Evolutionary conservation across 371 early-diverging fungal species (phyloP).

Genomic region (Apophysomyces trapeziformis): DNA sequence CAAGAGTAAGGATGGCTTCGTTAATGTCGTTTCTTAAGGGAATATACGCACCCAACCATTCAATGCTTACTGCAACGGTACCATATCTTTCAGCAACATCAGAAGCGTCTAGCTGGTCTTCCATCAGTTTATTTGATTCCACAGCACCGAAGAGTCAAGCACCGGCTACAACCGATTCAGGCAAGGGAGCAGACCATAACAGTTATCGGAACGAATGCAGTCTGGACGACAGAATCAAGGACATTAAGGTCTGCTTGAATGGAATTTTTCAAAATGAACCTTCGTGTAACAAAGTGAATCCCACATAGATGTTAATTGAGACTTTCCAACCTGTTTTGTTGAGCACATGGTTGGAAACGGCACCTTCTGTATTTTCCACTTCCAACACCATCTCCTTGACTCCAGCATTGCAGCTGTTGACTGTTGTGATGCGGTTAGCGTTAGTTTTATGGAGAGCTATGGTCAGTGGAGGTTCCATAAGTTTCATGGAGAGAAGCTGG

Average conservation of each 20-base stretch:
- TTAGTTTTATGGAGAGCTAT: slow-evolving; percentile 70
- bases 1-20: background rate
- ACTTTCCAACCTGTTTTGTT: slow-evolving; percentile 68
- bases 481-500: slow-evolving; percentile 34
- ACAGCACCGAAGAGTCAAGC: slow-evolving; percentile 15
- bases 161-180: slow-evolving; percentile 5
- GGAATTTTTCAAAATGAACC: background rate
- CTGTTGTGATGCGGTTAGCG: slow-evolving; percentile 59
- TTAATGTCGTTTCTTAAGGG: slow-evolving; percentile 5
- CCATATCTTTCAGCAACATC: slow-evolving; percentile 27
- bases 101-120: slow-evolving; percentile 29
- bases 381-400: slow-evolving; percentile 37
- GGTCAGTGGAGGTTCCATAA: slow-evolving; percentile 35
- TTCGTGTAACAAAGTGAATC: background rate
- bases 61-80: slow-evolving; percentile 19
- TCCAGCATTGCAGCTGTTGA: slow-evolving; percentile 53
- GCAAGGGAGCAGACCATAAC: slow-evolving; percentile 15
- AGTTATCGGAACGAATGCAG: slow-evolving; percentile 24
- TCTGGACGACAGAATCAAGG: slow-evolving; percentile 25
- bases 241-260: slow-evolving; percentile 24
- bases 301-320: slow-evolving; percentile 43
- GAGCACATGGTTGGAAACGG: slow-evolving; percentile 76
- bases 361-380: slow-evolving; percentile 65
- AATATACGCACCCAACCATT: slow-evolving; percentile 21
- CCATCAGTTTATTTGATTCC: slow-evolving; percentile 45